Base-by-base conservation (phyloP, 768 basidiomycete genomes). In the Pulveroboletus ravenelii region DNA sequence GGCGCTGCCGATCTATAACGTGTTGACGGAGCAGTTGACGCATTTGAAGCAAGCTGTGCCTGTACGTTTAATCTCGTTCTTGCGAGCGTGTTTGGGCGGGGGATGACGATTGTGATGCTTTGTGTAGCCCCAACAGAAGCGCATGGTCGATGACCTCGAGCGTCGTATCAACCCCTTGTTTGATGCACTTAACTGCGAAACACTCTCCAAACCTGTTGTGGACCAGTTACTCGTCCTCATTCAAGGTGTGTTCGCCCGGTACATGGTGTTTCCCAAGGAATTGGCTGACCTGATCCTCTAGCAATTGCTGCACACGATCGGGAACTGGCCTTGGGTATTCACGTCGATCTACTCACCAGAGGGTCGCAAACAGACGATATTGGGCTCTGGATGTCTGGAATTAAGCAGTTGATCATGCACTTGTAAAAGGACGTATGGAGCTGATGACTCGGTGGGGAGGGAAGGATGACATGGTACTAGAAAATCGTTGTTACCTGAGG, bases 161-260 rank as follows among this genome's bases (percentile, higher is more conserved):
- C 79, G 91, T 17, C 79, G 94, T 30, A 75, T 95, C 58, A 93
- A 85, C 62, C 79, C 84, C 0, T 69, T 97, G 40, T 96, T 94
- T 61, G 94, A 96, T 63, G 85, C 84, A n/a, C 70, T 97, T 58
- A 96, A 97, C 67, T 93, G 90, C 62, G 83, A 92, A 59, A 87
- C 88, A 7, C 64, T 96, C 17, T 85, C 89, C 13, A 72, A 74
- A 52, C 66, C 78, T 10, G 82, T 90, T 20, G 77, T 87, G 13
- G 86, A 87, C 38, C 82, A 88, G 56, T 71, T 96, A 29, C 62
- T 81, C 18, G 79, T 82, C 37, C 74, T 97, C 39, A 77, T 82
- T 4, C 75, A 79, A 74, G 93, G 93, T 93, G 54, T 38, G 60
- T 30, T 75, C 61, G 20, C 1, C 5, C n/a, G 25, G 36, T 30